A percentile compares a stretch with the other conserved stretches of the same genome.
Conservation (phyloP, 1,139 yeast species). For the Pichia terricola region DNA sequence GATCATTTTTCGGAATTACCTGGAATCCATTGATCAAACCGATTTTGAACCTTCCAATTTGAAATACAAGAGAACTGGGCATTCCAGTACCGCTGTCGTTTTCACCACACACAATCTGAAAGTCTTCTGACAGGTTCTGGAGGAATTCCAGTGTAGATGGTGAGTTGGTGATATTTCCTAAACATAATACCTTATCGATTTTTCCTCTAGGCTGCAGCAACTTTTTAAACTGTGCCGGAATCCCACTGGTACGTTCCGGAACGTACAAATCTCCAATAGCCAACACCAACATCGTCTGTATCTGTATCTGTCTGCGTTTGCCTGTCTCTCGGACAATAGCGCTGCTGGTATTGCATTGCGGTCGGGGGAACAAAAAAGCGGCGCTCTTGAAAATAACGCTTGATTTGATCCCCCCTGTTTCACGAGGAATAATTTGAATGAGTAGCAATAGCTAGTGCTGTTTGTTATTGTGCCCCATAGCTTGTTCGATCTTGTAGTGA, state of each 20-base stretch:
- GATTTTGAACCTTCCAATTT: conserved; percentile 61
- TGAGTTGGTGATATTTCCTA: conserved; percentile 79
- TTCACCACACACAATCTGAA: conserved; percentile 77
- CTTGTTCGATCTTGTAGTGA: too few relatives aligned
- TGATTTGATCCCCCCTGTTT: too few relatives aligned
- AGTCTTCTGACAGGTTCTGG: conserved; percentile 57
- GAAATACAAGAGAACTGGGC: conserved; percentile 59
- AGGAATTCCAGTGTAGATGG: conserved; percentile 55
- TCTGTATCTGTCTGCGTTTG: background rate
- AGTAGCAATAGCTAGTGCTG: too few relatives aligned
- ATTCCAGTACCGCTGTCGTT: conserved; percentile 44
- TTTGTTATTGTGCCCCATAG: too few relatives aligned
- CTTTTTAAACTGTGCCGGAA: conserved; percentile 54
- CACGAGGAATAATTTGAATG: too few relatives aligned
- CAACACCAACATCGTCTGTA: conserved; percentile 56
- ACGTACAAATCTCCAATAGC: conserved; percentile 86
- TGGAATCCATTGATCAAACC: conserved; percentile 85
- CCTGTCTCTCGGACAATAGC: too few relatives aligned
- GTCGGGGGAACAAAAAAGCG: too few relatives aligned
- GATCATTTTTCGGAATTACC: conserved; percentile 78
- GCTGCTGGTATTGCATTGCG: too few relatives aligned
- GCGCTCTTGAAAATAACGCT: too few relatives aligned
- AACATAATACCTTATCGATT: conserved; percentile 73
- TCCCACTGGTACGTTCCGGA: conserved; percentile 70
- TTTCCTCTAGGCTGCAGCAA: conserved; percentile 64